A percentile compares a stretch with the other conserved stretches of the same genome.
Conservation (phyloP, 2,329 filamentous ascomycete species). For the Exophiala lecanii-corni region DNA sequence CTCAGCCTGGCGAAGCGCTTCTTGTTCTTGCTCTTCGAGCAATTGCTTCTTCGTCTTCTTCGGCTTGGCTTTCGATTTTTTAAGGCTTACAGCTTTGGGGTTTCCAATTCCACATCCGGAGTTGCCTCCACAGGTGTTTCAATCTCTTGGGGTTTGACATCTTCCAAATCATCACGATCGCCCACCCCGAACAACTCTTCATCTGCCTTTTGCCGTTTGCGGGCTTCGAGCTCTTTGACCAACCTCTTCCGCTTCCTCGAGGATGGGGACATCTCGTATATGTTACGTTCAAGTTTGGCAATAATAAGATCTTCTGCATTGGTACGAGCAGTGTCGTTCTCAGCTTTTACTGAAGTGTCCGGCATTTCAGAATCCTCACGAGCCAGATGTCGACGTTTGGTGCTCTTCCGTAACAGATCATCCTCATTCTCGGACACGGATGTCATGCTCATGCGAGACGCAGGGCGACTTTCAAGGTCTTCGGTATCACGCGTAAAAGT, state of each 20-base stretch:
- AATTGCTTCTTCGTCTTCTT: conserved; percentile 77
- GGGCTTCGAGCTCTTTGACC: conserved; percentile 61
- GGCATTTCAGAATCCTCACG: conserved; percentile 27
- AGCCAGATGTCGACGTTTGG: conserved; percentile 23
- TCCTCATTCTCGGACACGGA: conserved; percentile 52
- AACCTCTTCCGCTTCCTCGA: conserved; percentile 72
- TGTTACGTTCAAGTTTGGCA: conserved; percentile 28
- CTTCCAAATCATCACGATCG: conserved; percentile 47
- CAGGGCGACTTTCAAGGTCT: conserved; percentile 75
- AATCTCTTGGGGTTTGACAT: conserved; percentile 33
- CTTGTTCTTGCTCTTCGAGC: conserved; percentile 62
- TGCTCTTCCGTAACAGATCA: conserved; percentile 32
- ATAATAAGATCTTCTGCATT: conserved; percentile 27
- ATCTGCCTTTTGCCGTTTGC: conserved; percentile 79
- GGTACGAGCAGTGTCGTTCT: conserved; percentile 21
- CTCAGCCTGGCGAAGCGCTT: conserved; percentile 54
- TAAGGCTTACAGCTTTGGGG: conserved; percentile 39
- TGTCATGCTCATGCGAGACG: conserved; percentile 61
- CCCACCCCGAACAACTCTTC: conserved; percentile 71
- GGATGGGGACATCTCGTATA: conserved; percentile 49
- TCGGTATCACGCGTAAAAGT: conserved; percentile 72
- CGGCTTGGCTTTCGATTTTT: conserved; percentile 53
- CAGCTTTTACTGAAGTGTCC: conserved; percentile 25
- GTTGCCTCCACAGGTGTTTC: conserved; percentile 34
- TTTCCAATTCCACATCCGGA: conserved; percentile 28